Base-by-base conservation (phyloP, 441 rosid genomes). In the Cnidoscolus chayamansa region DNA sequence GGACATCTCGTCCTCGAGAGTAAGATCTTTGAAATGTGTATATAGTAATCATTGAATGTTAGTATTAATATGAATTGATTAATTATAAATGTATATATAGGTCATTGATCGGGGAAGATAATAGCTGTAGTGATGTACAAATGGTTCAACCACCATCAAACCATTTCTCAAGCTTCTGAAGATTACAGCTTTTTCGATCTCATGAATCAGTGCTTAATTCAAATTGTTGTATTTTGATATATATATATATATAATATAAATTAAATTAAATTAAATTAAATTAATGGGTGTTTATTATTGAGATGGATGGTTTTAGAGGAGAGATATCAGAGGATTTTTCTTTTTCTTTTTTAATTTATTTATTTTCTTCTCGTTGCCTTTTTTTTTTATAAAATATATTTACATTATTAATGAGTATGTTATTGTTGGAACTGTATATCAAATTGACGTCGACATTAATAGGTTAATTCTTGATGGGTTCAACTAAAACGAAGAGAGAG, bases 1-100 rank as follows among this genome's bases (percentile, higher is more conserved):
- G 99, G 99, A 49, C 86, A 67, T 87, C 97, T 56, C 98, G 99
- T 63, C 96, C 98, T 32, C 83, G 97, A 30, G 97, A 95, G 81
- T 96, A 87, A 63, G 90, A 68, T 67, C 45, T 40, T 40, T 40
- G 45, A 40, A 40, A 40, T 40, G 6, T n/a, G n/a, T n/a, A 6
- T 40, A 4, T 40, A 40, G 0, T 40, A 40, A 25, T 25, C 25
- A 25, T 25, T 25, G 25, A 25, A 25, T 25, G 25, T 25, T 25
- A 25, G 25, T 25, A 25, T 25, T 25, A 25, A 25, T 25, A 25
- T 25, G 25, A 25, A 25, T 25, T 25, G 25, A 25, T 25, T 25
- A 25, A 25, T 25, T 25, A 25, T 25, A 25, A 25, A 25, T 25
- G 25, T 25, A 40, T 40, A 6, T 31, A 30, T 48, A 94, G 93